A percentile compares a stretch with the other conserved stretches of the same genome.
These are phyloP conservation scores for Pisolithus tinctorius DNA, from an alignment of 768 basidiomycete genomes.

Conservation along the genomic window DNA sequence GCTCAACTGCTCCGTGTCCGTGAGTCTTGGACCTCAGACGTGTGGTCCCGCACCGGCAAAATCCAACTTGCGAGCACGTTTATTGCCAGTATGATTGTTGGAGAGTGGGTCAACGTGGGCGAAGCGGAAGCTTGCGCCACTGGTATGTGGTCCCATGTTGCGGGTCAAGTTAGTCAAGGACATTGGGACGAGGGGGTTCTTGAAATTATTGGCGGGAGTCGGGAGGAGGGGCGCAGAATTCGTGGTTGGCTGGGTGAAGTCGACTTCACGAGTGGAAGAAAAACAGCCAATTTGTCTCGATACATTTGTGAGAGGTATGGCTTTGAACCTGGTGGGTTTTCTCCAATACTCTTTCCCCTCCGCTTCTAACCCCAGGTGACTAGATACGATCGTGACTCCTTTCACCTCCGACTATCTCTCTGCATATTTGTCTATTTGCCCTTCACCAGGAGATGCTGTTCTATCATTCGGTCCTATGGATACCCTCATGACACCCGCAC, in stretches of 20 bases:
- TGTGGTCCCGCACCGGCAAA: conserved; percentile 72
- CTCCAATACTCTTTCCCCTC: no score
- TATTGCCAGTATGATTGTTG: conserved; percentile 61
- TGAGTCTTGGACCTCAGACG: conserved; percentile 71
- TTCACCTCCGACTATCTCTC: conserved; percentile 78
- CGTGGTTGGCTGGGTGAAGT: conserved; percentile 82
- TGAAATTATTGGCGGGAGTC: conserved; percentile 70
- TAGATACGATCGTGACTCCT: conserved; percentile 66
- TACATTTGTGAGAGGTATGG: conserved; percentile 79
- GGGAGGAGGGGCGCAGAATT: conserved; percentile 67
- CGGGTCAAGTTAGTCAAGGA: conserved; percentile 31
- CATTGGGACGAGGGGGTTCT: conserved; percentile 78
- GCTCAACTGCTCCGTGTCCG: conserved; percentile 74
- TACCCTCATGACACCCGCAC: conserved; percentile 65
- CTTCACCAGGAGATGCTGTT: conserved; percentile 66
- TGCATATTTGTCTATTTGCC: conserved; percentile 69
- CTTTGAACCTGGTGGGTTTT: conserved; percentile 58
- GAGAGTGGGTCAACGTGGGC: conserved; percentile 64
- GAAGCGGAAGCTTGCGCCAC: conserved; percentile 75
- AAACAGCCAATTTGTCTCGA: conserved; percentile 59
- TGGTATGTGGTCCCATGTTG: conserved; percentile 64
- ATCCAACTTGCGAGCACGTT: conserved; percentile 76
- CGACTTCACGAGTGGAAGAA: conserved; percentile 56
- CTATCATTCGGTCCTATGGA: conserved; percentile 81
- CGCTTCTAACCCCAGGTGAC: background rate